A percentile compares a stretch with the other conserved stretches of the same genome.
Conservation (phyloP, 352 stramenopile genomes). For the Phytopythium chamaehyphon region DNA sequence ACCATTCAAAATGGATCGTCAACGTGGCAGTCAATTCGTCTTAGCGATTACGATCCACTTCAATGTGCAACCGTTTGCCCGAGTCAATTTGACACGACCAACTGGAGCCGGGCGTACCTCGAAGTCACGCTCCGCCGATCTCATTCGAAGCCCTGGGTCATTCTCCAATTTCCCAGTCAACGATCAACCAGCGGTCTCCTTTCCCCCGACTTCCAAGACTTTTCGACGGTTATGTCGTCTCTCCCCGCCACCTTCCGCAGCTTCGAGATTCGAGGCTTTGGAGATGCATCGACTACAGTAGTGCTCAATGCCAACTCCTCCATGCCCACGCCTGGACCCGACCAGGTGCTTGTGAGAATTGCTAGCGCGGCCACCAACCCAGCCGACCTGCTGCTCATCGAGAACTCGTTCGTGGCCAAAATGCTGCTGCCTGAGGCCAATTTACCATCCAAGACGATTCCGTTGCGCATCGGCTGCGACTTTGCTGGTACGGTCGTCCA, state of each 20-base stretch:
- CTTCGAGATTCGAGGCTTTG: conserved; percentile 28
- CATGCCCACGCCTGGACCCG: conserved; percentile 12
- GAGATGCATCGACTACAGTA: conserved; percentile 18
- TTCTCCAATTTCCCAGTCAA: neutral
- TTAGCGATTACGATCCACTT: too few species aligned
- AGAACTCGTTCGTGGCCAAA: conserved; percentile 7
- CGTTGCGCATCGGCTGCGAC: conserved; percentile 35
- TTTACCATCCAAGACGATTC: conserved; percentile 12
- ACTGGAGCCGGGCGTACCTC: too few species aligned
- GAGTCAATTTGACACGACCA: neutral
- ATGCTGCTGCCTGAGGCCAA: conserved; percentile 8
- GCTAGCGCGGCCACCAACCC: conserved; percentile 27
- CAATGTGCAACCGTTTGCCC: neutral
- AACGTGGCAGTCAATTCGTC: too few species aligned
- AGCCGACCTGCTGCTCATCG: conserved; percentile 18
- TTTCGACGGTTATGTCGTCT: conserved; percentile 8
- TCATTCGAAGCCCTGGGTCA: too few species aligned
- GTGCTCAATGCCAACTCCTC: conserved; percentile 16
- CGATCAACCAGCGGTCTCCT: neutral
- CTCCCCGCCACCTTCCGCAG: conserved; percentile 15
- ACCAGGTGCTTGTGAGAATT: conserved; percentile 29
- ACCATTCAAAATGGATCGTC: neutral
- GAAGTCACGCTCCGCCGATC: too few species aligned
- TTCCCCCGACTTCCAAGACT: neutral
- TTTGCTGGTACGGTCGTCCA: conserved; percentile 26